phyloP scores from a whole-genome alignment of 768 basidiomycete genomes.

The Panaeolus cyanescens region DNA sequence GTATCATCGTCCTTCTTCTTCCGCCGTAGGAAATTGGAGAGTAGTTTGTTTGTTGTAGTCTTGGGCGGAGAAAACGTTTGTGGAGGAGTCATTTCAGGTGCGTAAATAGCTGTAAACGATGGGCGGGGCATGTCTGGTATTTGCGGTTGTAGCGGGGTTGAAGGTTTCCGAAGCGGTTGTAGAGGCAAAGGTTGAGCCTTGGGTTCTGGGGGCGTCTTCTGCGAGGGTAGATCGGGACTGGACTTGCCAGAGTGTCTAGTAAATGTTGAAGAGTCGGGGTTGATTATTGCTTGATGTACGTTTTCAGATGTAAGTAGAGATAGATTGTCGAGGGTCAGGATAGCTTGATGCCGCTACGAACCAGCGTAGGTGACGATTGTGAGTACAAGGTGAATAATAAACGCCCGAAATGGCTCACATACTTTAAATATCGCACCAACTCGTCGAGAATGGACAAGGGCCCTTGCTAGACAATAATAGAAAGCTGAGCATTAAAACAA shows the following conservation, averaged over 20 bases:
- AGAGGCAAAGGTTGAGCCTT: conserved; percentile 4
- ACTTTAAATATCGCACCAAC: conserved; percentile 50
- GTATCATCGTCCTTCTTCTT: conserved; percentile 35
- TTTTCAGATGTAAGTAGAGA: conserved; percentile 43
- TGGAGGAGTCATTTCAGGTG: conserved; percentile 22
- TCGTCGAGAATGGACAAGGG: conserved; percentile 49
- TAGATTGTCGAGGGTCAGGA: conserved; percentile 46
- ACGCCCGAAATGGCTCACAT: conserved; percentile 20
- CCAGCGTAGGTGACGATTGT: conserved; percentile 18
- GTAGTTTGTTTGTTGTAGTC: conserved; percentile 31
- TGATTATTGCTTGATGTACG: conserved; percentile 34
- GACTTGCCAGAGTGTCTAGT: conserved; percentile 8
- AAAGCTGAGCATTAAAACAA: not conserved
- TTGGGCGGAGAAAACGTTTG: conserved; percentile 17
- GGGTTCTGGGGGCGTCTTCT: conserved; percentile 4
- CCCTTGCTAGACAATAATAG: conserved; percentile 35
- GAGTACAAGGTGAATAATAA: conserved; percentile 15
- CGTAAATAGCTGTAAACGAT: conserved; percentile 34
- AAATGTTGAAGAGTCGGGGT: conserved; percentile 14
- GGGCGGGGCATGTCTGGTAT: conserved; percentile 26
- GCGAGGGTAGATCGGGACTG: conserved; percentile 4
- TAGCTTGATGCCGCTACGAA: conserved; percentile 43
- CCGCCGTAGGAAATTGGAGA: conserved; percentile 39
- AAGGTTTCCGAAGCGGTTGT: conserved; percentile 6
- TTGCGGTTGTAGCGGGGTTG: conserved; percentile 15